phyloP scores from a whole-genome alignment of 1,139 yeast species.

The Taiozyma sp. region DNA sequence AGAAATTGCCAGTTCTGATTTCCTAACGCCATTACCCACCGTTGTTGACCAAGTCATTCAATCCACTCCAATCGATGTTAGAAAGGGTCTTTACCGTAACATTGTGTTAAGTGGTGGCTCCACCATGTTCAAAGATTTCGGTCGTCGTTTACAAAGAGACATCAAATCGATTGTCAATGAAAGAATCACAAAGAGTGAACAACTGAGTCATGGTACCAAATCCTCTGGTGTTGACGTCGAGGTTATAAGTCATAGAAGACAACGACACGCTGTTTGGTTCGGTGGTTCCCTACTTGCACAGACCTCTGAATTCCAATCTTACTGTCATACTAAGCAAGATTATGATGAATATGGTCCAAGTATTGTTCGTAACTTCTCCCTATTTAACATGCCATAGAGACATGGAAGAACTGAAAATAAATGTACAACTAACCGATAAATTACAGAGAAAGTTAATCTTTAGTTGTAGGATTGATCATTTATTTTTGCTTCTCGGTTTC shows the following conservation, averaged over 20 bases:
- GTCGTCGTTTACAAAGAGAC: conserved; percentile 96
- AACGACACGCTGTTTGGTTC: conserved; percentile 98
- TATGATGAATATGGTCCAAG: conserved; percentile 98
- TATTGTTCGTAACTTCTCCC: conserved; percentile 92
- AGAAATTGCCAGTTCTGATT: conserved; percentile 93
- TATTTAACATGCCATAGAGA: conserved; percentile 80
- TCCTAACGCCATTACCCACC: conserved; percentile 89
- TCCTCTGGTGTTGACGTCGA: conserved; percentile 96
- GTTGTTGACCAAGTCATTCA: conserved; percentile 96
- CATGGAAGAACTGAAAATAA: conserved; percentile 5
- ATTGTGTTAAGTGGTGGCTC: conserved; percentile 96
- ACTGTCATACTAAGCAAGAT: conserved; percentile 95
- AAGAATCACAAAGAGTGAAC: conserved; percentile 80
- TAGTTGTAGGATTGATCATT: neutral
- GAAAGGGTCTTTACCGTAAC: conserved; percentile 92
- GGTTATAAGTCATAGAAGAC: conserved; percentile 96
- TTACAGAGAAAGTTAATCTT: neutral
- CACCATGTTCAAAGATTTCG: conserved; percentile 97
- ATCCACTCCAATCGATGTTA: conserved; percentile 94
- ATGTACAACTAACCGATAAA: neutral
- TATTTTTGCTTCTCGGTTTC: neutral
- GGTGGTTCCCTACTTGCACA: conserved; percentile 97
- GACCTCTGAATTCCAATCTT: conserved; percentile 93
- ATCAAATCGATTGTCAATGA: conserved; percentile 82
- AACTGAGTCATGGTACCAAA: conserved; percentile 67